phyloP scores from a whole-genome alignment of 2,329 filamentous ascomycete species.

The Nothomitra cinnamomea region DNA sequence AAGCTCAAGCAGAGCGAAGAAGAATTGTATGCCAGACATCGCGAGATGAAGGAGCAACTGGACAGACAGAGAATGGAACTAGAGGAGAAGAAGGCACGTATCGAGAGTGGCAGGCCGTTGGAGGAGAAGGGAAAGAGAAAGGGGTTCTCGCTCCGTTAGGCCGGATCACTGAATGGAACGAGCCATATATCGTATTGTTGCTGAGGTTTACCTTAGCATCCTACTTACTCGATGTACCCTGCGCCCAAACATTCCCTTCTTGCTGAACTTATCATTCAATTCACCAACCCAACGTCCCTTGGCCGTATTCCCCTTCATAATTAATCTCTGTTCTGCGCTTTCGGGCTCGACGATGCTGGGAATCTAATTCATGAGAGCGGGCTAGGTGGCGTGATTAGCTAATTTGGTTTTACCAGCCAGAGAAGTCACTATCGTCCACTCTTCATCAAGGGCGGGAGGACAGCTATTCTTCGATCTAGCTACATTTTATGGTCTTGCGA shows the following conservation, averaged over 20 bases:
- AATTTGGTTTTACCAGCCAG: neutral
- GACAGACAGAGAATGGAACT: slow-evolving; percentile 88
- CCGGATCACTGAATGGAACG: neutral
- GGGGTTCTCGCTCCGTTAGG: slow-evolving; percentile 81
- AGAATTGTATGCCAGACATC: slow-evolving; percentile 91
- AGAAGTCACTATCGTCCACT: neutral
- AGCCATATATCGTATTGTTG: neutral
- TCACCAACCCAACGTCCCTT: neutral
- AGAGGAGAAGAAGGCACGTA: slow-evolving; percentile 92
- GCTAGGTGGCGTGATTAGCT: neutral
- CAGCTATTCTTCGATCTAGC: neutral
- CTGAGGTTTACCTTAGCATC: neutral
- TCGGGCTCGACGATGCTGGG: slow-evolving; percentile 1
- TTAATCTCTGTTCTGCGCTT: slow-evolving; percentile 3
- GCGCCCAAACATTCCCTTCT: neutral
- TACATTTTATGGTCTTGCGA: neutral
- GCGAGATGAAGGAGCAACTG: slow-evolving; percentile 99
- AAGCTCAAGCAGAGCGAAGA: slow-evolving; percentile 99
- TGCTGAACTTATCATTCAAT: slow-evolving; percentile 1
- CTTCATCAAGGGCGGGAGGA: neutral
- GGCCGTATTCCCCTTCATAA: slow-evolving; percentile 1
- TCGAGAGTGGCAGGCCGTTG: slow-evolving; percentile 88
- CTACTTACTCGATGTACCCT: neutral
- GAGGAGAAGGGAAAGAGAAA: slow-evolving; percentile 98
- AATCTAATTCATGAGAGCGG: slow-evolving; percentile 4